Base-by-base conservation (phyloP, 257 asterid species). In the Plectranthus barbatus region DNA sequence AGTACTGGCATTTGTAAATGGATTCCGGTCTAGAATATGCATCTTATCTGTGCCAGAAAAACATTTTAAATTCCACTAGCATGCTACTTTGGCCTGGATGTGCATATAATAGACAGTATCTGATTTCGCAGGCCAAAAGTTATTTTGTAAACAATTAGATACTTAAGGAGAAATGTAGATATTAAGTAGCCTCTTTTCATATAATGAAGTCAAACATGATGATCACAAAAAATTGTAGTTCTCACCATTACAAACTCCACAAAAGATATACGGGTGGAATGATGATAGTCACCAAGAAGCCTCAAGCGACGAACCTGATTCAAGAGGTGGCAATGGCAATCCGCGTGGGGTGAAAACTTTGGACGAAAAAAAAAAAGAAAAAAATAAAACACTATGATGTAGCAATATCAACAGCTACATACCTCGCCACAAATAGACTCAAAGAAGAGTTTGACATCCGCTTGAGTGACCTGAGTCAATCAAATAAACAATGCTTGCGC, bases 231-330 rank as follows among this genome's bases (percentile, higher is more conserved):
- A 64, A 10, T 29, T 37, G 45, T 31, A 65, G 33, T 64, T 64
- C 83, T 84, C 80, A 91, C 98, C 98, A 86, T 80, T 61, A 85
- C 86, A 77, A 91, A 91, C 79, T 91, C 98, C 71, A 91, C 98
- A 57, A 91, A 91, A 80, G 92, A 94, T 64, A 91, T 88, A 50
- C 96, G 95, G 68, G 96, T 91, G 3, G 87, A 83, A 80, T 91
- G 96, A 65, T 86, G 95, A 71, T 76, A 84, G 81, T 91, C 96
- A 46, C 98, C 98, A 59, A 91, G 95, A 85, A 91, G 76, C 90
- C 98, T 84, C 87, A 91, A 72, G 75, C 98, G 94, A 59, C 69
- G 69, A 77, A 91, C 98, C 98, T 91, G 83, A 34, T 72, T 69
- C 67, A 74, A 62, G 67, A 52, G 68, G 64, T 23, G 49, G 24